Evolutionary conservation across 2,329 filamentous ascomycete genomes (phyloP).

Genomic region (Fusarium sp.): DNA sequence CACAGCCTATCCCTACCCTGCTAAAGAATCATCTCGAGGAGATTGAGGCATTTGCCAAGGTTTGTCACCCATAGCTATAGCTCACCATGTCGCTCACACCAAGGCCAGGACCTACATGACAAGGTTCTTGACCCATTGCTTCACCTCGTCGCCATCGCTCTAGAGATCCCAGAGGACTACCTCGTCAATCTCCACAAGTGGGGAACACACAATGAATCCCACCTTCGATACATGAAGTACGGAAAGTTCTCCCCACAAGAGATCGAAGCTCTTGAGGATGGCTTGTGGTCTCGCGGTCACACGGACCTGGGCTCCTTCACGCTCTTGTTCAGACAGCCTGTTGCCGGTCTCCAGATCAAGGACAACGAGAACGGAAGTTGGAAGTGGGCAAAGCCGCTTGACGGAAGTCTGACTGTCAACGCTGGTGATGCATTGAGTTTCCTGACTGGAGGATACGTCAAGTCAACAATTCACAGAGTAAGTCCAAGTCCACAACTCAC

Average conservation of each 20-base stretch:
- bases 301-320: conserved; percentile 69
- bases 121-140: conserved; percentile 69
- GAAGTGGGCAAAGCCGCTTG: conserved; percentile 62
- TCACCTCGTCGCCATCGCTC: conserved; percentile 69
- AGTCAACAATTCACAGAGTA: conserved; percentile 56
- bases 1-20: conserved; percentile 32
- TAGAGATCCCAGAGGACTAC: conserved; percentile 71
- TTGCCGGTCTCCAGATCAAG: conserved; percentile 66
- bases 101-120: conserved; percentile 56
- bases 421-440: conserved; percentile 61
- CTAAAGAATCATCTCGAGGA: conserved; percentile 21
- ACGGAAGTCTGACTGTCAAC: conserved; percentile 64
- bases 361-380: conserved; percentile 59
- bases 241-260: conserved; percentile 61
- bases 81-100: background rate
- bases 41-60: conserved; percentile 32
- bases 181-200: conserved; percentile 65
- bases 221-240: conserved; percentile 73
- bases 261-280: conserved; percentile 55
- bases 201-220: conserved; percentile 67
- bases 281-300: conserved; percentile 61
- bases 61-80: background rate
- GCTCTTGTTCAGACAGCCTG: conserved; percentile 68
- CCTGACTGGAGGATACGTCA: conserved; percentile 60
- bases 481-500: background rate